Evolutionary conservation across 1,284 basidiomycete genomes (phyloP).

Genomic region (Ceratobasidium sp.): DNA sequence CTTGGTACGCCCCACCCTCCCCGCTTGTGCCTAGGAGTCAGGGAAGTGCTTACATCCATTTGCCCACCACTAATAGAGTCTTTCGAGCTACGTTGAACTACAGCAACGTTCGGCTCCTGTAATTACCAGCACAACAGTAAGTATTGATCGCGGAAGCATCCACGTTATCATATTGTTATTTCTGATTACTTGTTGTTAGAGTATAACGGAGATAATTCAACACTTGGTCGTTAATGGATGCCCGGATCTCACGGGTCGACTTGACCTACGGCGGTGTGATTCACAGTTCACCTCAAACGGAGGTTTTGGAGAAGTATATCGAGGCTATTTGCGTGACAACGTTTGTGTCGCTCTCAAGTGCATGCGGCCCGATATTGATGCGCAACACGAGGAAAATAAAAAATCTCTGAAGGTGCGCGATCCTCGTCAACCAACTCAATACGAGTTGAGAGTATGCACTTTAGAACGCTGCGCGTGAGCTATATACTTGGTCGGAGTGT

Average conservation of each 20-base stretch:
- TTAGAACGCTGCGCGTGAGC: conserved; percentile 28
- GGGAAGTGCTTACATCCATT: no score
- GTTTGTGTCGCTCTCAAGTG: conserved; percentile 6
- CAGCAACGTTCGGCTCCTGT: background rate
- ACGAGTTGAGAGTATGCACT: background rate
- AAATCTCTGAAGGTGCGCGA: conserved; percentile 4
- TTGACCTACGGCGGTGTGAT: background rate
- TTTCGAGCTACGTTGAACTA: no score
- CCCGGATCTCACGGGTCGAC: background rate
- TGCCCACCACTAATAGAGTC: no score
- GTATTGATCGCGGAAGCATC: background rate
- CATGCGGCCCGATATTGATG: background rate
- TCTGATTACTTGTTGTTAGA: background rate
- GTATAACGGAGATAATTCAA: background rate
- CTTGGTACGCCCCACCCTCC: no score
- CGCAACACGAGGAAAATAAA: background rate
- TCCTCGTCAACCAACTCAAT: background rate
- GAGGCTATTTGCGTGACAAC: background rate
- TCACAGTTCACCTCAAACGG: background rate
- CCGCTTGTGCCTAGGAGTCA: no score
- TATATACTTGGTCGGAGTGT: conserved; percentile 25
- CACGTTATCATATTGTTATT: no score
- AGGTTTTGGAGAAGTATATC: conserved; percentile 17
- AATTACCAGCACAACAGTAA: conserved; percentile 7
- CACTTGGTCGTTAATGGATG: background rate